phyloP scores from a whole-genome alignment of 2,329 filamentous ascomycete species.

The Pestalotiopsis sp. region DNA sequence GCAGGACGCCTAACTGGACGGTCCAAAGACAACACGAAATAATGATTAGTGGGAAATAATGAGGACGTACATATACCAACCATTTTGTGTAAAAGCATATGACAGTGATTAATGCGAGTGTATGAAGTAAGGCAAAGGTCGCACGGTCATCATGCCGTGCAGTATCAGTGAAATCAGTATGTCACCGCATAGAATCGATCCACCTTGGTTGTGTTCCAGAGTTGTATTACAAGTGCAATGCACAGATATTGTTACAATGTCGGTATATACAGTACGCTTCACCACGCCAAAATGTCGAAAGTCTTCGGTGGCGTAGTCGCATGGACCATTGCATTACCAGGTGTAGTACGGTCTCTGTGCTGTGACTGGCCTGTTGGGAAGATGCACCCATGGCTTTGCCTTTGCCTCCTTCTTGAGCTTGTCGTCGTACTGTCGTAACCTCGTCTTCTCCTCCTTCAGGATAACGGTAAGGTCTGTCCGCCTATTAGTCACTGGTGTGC shows the following conservation, averaged over 20 bases:
- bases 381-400: conserved; percentile 80
- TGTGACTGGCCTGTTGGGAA: conserved; percentile 83
- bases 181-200: too few relatives aligned
- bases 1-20: background rate
- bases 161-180: too few relatives aligned
- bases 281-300: background rate
- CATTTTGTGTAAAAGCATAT: background rate
- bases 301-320: background rate
- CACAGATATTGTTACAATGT: conserved; percentile 10
- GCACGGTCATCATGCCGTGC: too few relatives aligned
- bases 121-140: background rate
- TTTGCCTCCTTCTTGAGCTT: conserved; percentile 73
- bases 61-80: background rate
- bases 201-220: background rate
- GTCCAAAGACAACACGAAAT: background rate
- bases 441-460: conserved; percentile 91
- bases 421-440: conserved; percentile 79
- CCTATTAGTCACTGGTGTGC: conserved; percentile 20
- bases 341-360: conserved; percentile 88
- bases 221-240: conserved; percentile 7
- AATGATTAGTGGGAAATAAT: background rate
- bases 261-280: background rate
- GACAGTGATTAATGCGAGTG: background rate
- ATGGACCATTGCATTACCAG: conserved; percentile 63
- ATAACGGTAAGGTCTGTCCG: conserved; percentile 73